Evolutionary conservation across 2,329 filamentous ascomycete genomes (phyloP), one percentile per base, ranked within the genome.

Genomic region (Alternaria panax): DNA sequence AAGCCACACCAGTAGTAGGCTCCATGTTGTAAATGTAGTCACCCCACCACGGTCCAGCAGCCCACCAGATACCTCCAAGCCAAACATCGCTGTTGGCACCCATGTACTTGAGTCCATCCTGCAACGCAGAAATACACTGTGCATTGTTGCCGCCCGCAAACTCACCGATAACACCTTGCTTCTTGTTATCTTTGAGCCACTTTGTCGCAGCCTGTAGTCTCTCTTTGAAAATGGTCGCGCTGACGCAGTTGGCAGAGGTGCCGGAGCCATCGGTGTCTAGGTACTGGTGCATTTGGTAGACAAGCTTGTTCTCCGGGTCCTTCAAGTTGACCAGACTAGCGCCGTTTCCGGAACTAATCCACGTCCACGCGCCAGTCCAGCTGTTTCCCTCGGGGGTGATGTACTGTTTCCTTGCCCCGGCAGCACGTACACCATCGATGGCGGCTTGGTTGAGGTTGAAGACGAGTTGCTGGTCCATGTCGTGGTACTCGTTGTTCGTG

Each of bases 201-300:
- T 79, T 65, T 0, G 85, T 87, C 0, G 85, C 85, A 11, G 74
- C 79, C 20, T 77, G 63, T 18, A 88, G 74, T 5, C 85, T 79
- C 64, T 86, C 82, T 24, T 75, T 72, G 52, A 85, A 84, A 60
- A 87, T 85, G n/a, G 85, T 87, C 5, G 73, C 62, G 60, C 73
- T 81, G 16, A 86, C 84, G 68, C 86, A 88, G 27, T 76, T 75
- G 3, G 75, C 76, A 2, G 76, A 78, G 0, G 84, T 86, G 8
- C 85, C 85, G 2, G 81, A 84, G 53, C 83, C 82, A 60, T 87
- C 85, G 0, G 75, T 77, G 75, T 88, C 85, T 36, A 87, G 85
- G 67, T 87, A 88, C 75, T 87, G 85, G 71, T 88, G 85, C 85
- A 87, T 87, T 68, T 87, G 84, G 74, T 85, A 87, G 70, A 87